Percentiles rank a stretch among this genome's conserved stretches.
Conservation (phyloP, 176 grass and related monocot genomes). For the Phoenix roebelenii region DNA sequence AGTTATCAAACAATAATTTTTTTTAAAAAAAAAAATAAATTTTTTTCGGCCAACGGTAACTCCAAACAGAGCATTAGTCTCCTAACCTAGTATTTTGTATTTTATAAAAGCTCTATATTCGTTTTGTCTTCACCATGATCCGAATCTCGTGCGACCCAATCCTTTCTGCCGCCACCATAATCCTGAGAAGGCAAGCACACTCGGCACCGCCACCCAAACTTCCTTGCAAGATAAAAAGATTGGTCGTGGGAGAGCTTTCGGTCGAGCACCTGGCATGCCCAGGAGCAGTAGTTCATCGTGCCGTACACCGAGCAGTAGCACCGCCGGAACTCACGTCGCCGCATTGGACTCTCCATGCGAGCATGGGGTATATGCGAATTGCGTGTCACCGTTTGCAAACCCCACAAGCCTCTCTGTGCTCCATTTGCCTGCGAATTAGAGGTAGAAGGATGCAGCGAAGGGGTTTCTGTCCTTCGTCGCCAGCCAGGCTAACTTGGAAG, state of each 20-base stretch:
- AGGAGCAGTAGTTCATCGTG: background rate
- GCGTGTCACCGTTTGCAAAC: constrained; percentile 51
- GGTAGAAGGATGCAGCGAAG: constrained; percentile 13
- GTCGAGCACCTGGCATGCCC: background rate
- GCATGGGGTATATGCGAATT: constrained; percentile 76
- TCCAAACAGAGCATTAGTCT: too few relatives aligned
- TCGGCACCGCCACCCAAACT: too few relatives aligned
- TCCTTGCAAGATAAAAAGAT: too few relatives aligned
- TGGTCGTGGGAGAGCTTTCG: background rate
- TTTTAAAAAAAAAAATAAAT: too few relatives aligned
- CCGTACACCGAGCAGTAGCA: background rate
- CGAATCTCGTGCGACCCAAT: too few relatives aligned
- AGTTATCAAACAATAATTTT: too few relatives aligned
- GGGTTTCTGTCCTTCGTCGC: constrained; percentile 35
- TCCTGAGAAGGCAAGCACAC: too few relatives aligned
- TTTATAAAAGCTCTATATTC: too few relatives aligned
- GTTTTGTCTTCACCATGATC: too few relatives aligned
- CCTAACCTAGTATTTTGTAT: too few relatives aligned
- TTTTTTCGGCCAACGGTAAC: too few relatives aligned
- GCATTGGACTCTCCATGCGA: background rate
- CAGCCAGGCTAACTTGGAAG: constrained; percentile 55
- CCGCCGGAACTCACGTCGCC: background rate
- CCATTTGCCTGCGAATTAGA: constrained; percentile 22
- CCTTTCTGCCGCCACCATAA: too few relatives aligned
- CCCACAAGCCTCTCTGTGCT: constrained; percentile 52